A percentile compares a stretch with the other conserved stretches of the same genome.
phyloP scores from a whole-genome alignment of 371 early-diverging fungal species.

The Quaeritorhiza haematococci region DNA sequence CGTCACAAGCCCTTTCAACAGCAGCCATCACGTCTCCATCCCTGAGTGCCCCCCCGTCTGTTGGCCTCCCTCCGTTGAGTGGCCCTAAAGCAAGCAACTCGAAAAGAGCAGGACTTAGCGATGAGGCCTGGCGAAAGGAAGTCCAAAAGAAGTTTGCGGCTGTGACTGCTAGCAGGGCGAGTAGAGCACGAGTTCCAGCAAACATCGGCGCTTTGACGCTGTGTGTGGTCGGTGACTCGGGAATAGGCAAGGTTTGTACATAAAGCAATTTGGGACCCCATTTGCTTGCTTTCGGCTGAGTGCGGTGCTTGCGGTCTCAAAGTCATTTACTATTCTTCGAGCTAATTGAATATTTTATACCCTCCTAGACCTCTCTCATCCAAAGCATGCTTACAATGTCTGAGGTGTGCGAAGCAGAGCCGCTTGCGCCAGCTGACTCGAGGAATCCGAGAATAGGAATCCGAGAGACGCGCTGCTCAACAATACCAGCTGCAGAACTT shows the following conservation, averaged over 20 bases:
- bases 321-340: no score
- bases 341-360: background rate
- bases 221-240: constrained; percentile 16
- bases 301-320: no score
- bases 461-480: constrained; percentile 6
- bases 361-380: constrained; percentile 9
- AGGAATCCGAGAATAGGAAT: background rate
- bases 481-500: background rate
- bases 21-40: no score
- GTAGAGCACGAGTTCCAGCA: background rate
- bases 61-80: no score
- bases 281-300: no score
- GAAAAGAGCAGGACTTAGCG: no score
- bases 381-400: constrained; percentile 1
- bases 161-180: background rate
- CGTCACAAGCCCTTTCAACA: no score
- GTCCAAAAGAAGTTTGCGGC: no score
- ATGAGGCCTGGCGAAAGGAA: no score
- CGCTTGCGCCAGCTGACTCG: background rate
- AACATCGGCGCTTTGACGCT: constrained; percentile 13
- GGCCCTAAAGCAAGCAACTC: no score
- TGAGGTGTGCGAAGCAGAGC: background rate
- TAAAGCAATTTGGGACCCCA: background rate
- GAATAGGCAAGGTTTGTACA: constrained; percentile 20
- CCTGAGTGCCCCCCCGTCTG: no score